Percentiles rank a stretch among this genome's conserved stretches.
Conservation (phyloP, 2,329 filamentous ascomycete species). For the Chaetomium globosum region DNA sequence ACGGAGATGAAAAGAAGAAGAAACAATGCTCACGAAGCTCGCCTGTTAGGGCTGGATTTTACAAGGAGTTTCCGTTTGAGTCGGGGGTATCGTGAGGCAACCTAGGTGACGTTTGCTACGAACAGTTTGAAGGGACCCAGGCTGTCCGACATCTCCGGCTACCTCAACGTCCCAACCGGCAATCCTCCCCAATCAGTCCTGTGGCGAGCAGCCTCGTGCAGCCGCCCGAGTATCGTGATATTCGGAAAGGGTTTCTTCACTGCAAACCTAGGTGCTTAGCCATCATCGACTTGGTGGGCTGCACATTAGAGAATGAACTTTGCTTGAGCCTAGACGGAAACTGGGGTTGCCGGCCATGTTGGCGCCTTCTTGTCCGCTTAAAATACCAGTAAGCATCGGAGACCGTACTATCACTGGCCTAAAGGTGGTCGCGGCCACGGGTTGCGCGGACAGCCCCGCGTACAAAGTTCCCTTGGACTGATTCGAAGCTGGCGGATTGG, state of each 20-base stretch:
- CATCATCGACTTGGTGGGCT: not conserved
- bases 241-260: not conserved
- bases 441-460: not conserved
- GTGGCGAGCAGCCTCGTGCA: not conserved
- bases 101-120: not conserved
- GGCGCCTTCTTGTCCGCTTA: conserved; percentile 15
- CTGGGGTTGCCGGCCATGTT: conserved; percentile 2
- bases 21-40: conserved; percentile 9
- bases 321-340: conserved; percentile 9
- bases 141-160: not conserved
- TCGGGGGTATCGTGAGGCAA: not conserved
- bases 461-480: not conserved
- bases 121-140: not conserved
- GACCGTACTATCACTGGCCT: conserved; percentile 18
- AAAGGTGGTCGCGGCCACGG: not conserved
- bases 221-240: not conserved
- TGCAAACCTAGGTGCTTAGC: not conserved
- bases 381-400: not conserved
- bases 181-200: not conserved
- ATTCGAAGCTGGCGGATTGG: conserved; percentile 6
- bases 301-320: not conserved
- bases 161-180: not conserved
- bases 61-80: not conserved
- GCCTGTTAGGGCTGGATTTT: not conserved
- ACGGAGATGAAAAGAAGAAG: not conserved